Base-by-base conservation (phyloP, 2,329 filamentous ascomycete genomes). In the Colletotrichum endophyticum region DNA sequence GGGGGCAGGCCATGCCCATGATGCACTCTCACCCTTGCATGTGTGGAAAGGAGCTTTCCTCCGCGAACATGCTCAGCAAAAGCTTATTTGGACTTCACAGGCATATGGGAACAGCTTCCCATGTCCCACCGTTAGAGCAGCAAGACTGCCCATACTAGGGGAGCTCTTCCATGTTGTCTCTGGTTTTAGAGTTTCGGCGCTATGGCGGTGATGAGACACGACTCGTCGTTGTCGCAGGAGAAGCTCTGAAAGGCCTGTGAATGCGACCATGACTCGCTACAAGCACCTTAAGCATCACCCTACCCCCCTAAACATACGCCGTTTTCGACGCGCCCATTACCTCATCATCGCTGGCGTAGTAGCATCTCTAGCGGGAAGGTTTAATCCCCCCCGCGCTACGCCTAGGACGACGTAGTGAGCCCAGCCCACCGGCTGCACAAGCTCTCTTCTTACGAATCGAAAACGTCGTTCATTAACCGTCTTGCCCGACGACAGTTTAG, bases 61-160 rank as follows among this genome's bases (percentile, higher is more conserved):
- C 39, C 4, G 34, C 13, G 15, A 36, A 36, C 9, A n/a, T n/a
- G 39, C 19, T 44, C 19, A 62, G 56, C 9, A 16, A 62, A 32
- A 62, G 28, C 59, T 62, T 62, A 62, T 22, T 62, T 34, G 25
- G 30, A 62, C 59, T 12, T 30, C 59, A 62, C 28, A 19, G 0
- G 59, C 59, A 62, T 13, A 30, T 0, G 27, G 0, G 0, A 16
- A n/a, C 0, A 44, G 39, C 39, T 44, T 44, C 39, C 39, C 3
- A 12, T 2, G 39, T 44, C 1, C 39, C 39, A 1, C 39, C 19
- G 3, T 44, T n/a, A 11, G 39, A 44, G 19, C 39, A 44, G 39
- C 19, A 44, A 49, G 39, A 49, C 39, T 49, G 39, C 39, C 39
- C 39, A n/a, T 0, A n/a, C 9, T 0, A n/a, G 3, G 9, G 39